Base-by-base conservation (phyloP, 2,329 filamentous ascomycete genomes). In the Cryoendolithus antarcticus region DNA sequence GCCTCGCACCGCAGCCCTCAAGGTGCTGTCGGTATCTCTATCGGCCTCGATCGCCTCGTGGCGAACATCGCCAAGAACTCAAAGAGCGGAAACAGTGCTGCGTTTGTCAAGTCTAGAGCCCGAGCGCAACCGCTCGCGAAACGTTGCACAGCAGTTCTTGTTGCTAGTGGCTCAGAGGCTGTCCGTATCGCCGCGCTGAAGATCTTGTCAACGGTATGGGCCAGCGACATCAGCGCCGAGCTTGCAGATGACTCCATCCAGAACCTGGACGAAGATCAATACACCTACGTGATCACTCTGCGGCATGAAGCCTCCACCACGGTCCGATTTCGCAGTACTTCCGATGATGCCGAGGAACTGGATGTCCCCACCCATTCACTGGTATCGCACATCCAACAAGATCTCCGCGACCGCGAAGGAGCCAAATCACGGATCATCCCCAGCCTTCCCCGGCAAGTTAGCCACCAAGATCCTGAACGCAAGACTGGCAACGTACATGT, bases 211-310 rank as follows among this genome's bases (percentile, higher is more conserved):
- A 75, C 74, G 21, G 71, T 98, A 3, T 96, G 91, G 80, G 70
- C 77, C 1, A 76, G 86, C 52, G 82, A 84, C 41, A 83, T 96
- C 56, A 89, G 80, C 44, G 86, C 89, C 4, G 91, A 98, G 62
- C 70, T 98, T 27, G 85, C 86, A 4, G 74, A 78, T 21, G 84
- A 93, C 55, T 33, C 48, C 12, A 29, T 35, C 8, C 36, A 42
- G 9, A 39, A 42, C 8, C 38, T 37, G n/a, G 34, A 46, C 15
- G 38, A 40, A 45, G 35, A 43, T 42, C 32, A 49, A 15, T 50
- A 94, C 58, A 82, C 75, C 19, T 96, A 88, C 85, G 77, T 94
- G 43, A 75, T 95, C 30, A 82, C 93, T 45, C 79, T 94, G 53
- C 93, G 94, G 58, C 80, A 83, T 75, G 62, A 77, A 61, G 52